Evolutionary conservation across 257 asterid species (phyloP), one percentile per base, ranked within the genome.

Genomic region (Forsythia viridissima): DNA sequence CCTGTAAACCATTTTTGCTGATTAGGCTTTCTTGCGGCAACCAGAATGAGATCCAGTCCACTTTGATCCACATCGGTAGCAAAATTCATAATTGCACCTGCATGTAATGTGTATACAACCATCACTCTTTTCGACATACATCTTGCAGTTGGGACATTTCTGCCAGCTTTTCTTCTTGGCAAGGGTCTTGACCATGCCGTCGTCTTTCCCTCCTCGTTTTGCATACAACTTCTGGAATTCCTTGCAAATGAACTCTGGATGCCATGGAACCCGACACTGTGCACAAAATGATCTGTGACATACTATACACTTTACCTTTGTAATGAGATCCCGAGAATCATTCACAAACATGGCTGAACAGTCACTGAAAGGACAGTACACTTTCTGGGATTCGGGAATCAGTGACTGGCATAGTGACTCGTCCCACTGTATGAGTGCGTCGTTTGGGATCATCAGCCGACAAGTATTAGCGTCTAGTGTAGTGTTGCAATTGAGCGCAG

Each of bases 91-190:
- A 55, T 42, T 48, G 76, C 97, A 92, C 85, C 92, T 75, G 73
- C 97, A 92, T 70, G 89, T 87, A n/a, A 92, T 90, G 69, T 92
- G 97, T 59, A 77, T 4, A 71, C 97, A 92, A 13, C 97, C 95
- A 69, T 88, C 90, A 0, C 68, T 51, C 66, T 85, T 91, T 66
- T 91, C 97, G 12, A 92, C 91, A 43, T 84, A 89, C 86, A 90
- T 84, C 84, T 85, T 89, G 83, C 97, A 92, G 68, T 80, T 80
- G 57, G 96, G 94, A 80, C 97, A 92, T 78, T 83, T 90, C 88
- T 84, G 89, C 97, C 94, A 92, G 6, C 73, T 84, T 83, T 87
- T 92, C 88, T 89, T 91, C 97, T 88, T 86, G 3, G 94, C 96
- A 69, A 91, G 96, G 3, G 40, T 59, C 73, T 82, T 86, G 74